phyloP scores from a whole-genome alignment of 176 grass and related monocot genomes.

The Oryza australiensis region DNA sequence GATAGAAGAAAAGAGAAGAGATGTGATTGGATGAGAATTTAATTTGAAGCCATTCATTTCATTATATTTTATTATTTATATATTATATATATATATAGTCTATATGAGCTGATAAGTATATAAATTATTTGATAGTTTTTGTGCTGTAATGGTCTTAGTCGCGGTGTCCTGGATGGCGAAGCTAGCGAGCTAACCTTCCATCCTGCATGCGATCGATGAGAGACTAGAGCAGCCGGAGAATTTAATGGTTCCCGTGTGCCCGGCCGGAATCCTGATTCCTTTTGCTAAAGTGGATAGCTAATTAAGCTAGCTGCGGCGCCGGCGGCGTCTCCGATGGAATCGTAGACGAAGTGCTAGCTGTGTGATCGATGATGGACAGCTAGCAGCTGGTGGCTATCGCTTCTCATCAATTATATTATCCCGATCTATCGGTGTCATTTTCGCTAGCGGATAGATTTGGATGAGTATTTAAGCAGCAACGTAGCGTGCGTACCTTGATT shows the following conservation, averaged over 20 bases:
- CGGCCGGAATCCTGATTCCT: not conserved
- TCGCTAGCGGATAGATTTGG: not conserved
- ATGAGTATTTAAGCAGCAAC: not conserved
- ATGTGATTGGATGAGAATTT: too few species aligned
- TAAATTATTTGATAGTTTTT: too few species aligned
- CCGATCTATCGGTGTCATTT: not conserved
- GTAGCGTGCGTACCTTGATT: too few species aligned
- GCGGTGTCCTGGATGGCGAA: not conserved
- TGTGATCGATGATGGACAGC: not conserved
- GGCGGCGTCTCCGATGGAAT: not conserved
- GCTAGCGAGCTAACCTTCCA: not conserved
- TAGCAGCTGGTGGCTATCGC: not conserved
- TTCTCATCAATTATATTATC: not conserved
- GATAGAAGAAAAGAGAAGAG: too few species aligned
- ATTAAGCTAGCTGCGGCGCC: too few species aligned
- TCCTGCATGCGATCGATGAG: not conserved
- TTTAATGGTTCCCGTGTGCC: not conserved
- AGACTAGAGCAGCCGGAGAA: not conserved
- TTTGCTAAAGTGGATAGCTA: not conserved
- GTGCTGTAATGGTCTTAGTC: too few species aligned
- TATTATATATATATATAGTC: too few species aligned
- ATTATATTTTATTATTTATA: too few species aligned
- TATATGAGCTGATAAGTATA: too few species aligned
- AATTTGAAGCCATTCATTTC: too few species aligned
- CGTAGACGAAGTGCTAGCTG: not conserved